phyloP scores from a whole-genome alignment of 192 early-diverging fungal species.

The Thamnidium elegans region DNA sequence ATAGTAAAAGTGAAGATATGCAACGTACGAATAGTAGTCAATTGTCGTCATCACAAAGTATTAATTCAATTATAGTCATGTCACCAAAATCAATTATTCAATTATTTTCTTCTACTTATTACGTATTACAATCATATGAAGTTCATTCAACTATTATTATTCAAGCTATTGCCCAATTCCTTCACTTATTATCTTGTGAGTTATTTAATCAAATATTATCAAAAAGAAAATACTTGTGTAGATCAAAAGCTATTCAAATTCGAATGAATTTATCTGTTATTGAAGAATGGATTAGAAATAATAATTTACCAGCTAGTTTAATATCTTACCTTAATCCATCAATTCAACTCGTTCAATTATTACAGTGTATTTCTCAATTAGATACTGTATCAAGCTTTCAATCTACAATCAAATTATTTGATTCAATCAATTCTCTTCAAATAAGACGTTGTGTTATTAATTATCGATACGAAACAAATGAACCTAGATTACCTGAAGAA shows the following conservation, averaged over 20 bases:
- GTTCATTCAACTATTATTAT: constrained; percentile 74
- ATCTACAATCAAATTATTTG: constrained; percentile 65
- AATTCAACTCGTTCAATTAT: constrained; percentile 76
- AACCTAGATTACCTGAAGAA: constrained; percentile 67
- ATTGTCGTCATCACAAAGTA: constrained; percentile 17
- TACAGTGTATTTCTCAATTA: constrained; percentile 75
- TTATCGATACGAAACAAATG: constrained; percentile 90
- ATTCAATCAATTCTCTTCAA: constrained; percentile 67
- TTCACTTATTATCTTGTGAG: constrained; percentile 74
- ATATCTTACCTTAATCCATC: constrained; percentile 61
- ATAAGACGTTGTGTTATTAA: constrained; percentile 69
- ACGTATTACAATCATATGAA: constrained; percentile 67
- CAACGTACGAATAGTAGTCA: constrained; percentile 55
- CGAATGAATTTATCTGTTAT: constrained; percentile 78
- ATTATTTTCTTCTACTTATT: constrained; percentile 67
- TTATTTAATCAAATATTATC: constrained; percentile 87
- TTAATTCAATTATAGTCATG: neutral
- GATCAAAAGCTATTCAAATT: constrained; percentile 80
- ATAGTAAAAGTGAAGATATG: constrained; percentile 12
- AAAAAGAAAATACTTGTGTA: constrained; percentile 67
- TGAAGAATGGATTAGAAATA: constrained; percentile 81
- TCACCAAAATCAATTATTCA: constrained; percentile 73
- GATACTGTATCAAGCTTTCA: constrained; percentile 69
- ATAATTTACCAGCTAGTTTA: constrained; percentile 41
- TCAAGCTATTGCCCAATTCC: constrained; percentile 71